Evolutionary conservation across 306 rosid species (phyloP), one percentile per base, ranked within the genome.

Genomic region (Alnus glutinosa): DNA sequence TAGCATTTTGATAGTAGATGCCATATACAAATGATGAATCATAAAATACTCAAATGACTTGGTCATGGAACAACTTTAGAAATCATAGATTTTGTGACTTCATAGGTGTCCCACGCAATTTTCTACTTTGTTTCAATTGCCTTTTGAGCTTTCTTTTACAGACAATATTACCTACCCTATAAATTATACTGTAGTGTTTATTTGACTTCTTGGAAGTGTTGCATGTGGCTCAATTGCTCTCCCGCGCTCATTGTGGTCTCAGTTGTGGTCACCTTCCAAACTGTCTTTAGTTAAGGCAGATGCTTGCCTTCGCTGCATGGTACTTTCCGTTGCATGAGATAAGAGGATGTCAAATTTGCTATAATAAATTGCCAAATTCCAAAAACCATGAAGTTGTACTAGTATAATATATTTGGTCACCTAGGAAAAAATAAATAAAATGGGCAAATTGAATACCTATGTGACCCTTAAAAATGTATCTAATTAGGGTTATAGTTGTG

Each of bases 281-380:
- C 49, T 66, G 71, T 16, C 71, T 66, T 66, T 36, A 66, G 71
- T 30, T 39, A 15, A 2, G 71, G 70, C 70, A 63, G n/a, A 32
- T 63, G 16, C 2, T 63, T 63, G 70, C 46, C 46, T 14, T 23
- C 32, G n/a, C 19, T 14, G 42, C 46, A 10, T 32, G 6, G 2
- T 14, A 63, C 32, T 13, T 59, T 14, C 70, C 14, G 1, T 12
- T 42, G n/a, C 70, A 63, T 14, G 9, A 63, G 19, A 3, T 9
- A 13, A 34, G 46, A n/a, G 37, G 59, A 66, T 48, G 75, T 67
- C 11, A 70, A 73, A 32, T 63, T 36, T n/a, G n/a, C 30, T 59
- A 70, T 47, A 62, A 52, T 44, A 71, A 68, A 54, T 70, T 78
- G 70, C 16, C 7, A 42, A 28, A 28, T 36, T 68, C 34, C 32